Base-by-base conservation (phyloP, 805 yeast genomes). In the Yamadazyma sp. region DNA sequence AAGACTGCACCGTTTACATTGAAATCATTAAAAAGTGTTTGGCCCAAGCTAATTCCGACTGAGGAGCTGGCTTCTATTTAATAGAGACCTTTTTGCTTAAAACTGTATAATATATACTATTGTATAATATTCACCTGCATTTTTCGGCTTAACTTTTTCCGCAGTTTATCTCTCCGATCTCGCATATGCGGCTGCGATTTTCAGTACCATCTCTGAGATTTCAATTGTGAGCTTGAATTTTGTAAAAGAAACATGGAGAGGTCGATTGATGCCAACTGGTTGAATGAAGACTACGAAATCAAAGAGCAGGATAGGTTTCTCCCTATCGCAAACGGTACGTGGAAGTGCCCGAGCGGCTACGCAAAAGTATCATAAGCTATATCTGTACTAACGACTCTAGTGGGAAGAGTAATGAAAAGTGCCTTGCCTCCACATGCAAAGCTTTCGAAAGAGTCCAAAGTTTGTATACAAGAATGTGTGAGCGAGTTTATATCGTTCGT, bases 401-500 rank as follows among this genome's bases (percentile, higher is more conserved):
- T 78, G 42, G 82, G 84, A n/a, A 65, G 91, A 36, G 75, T 84
- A 35, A 84, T 84, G 91, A 84, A 84, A 52, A 70, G 63, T 39
- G 82, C 91, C 2, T 62, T 84, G 20, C 91, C 93, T 3, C 62
- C 71, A 9, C 78, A 81, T 24, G 91, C 90, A 8, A 84, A 84
- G 51, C 79, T 84, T 1, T 80, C 88, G 15, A 84, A 83, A 51
- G 93, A 84, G 50, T 84, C 90, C 28, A 82, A 83, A 51, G 90
- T 82, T 49, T 57, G 89, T 43, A 79, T 84, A 75, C 93, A 84
- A 52, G 91, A 84, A 52, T 84, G 91, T 63, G 91, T 84, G 2
- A 77, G 84, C 16, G 95, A 84, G 62, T 83, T 84, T 54, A 84
- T 84, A 7, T 82, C 90, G 2, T 84, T 84, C 59, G 75, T 84